Evolutionary conservation across 768 basidiomycete genomes (phyloP), one percentile per base, ranked within the genome.

Genomic region (Candolleomyces eurysporus): DNA sequence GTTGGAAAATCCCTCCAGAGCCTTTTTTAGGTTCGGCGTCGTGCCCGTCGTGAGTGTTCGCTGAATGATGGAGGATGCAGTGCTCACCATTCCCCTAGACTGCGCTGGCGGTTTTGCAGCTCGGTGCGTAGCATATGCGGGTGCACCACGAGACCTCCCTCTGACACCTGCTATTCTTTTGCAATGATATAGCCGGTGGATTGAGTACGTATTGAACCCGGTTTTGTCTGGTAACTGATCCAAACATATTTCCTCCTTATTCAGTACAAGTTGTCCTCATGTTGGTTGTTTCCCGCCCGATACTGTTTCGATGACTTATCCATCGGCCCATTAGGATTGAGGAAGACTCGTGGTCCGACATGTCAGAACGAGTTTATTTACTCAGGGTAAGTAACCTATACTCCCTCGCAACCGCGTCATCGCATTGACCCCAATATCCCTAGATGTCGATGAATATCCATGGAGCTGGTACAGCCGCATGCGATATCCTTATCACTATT

Each of bases 401-500:
- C 5, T 19, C 22, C 16, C 8, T 43, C n/a, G 21, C 2, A 57
- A 9, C 26, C 4, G 26, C 26, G 26, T 26, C 26, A 26, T 2
- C 26, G 26, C 26, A 26, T 26, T 26, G 26, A 26, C 26, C 26
- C 4, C 26, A 26, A 26, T 26, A 26, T 26, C 26, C 26, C 26
- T 26, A 57, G 56, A n/a, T 19, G 43, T 57, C 56, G 36, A 57
- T 57, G 56, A 45, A 45, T n/a, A 42, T 57, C 30, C 32, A 57
- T n/a, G 56, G 56, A 5, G 43, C 40, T 2, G 42, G 22, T 5
- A 22, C 40, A 39, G 56, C 56, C 6, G 56, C 56, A n/a, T 57
- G 56, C 43, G 56, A 57, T n/a, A 43, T 57, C 5, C 56, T 57
- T 19, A 57, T 57, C 30, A 57, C 56, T 7, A 57, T 57, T 16